These are phyloP conservation scores for Pichia exigua DNA, from an alignment of 805 yeast genomes.

Conservation along the genomic window DNA sequence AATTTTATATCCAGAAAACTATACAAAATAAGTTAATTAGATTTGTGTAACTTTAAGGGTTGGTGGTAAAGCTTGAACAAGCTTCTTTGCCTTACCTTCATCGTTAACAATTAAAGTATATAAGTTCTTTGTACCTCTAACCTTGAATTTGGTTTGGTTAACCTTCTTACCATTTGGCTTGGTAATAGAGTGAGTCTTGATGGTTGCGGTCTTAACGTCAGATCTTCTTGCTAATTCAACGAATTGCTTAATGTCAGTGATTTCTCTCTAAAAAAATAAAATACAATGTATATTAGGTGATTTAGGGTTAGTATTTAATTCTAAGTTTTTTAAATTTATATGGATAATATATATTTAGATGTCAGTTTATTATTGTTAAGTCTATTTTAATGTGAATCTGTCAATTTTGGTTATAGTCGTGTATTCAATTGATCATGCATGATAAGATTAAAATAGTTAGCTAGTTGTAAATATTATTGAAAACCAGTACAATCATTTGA, in stretches of 20 bases:
- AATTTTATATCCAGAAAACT: conserved; percentile 7
- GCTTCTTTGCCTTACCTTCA: conserved; percentile 94
- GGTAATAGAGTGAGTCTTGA: conserved; percentile 85
- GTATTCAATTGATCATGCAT: too few species aligned
- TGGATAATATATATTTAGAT: neutral
- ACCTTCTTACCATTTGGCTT: conserved; percentile 74
- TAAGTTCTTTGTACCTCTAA: conserved; percentile 90
- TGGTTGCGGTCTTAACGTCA: conserved; percentile 87
- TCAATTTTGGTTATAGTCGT: too few species aligned
- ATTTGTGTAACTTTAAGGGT: conserved; percentile 57
- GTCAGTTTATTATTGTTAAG: too few species aligned
- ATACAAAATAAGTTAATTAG: conserved; percentile 15
- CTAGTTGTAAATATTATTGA: too few species aligned
- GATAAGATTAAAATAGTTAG: too few species aligned
- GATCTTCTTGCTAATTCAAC: conserved; percentile 94
- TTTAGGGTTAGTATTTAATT: conserved; percentile 16
- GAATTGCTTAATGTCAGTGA: conserved; percentile 95
- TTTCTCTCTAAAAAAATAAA: conserved; percentile 40
- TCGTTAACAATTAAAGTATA: conserved; percentile 95
- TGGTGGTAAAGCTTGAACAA: conserved; percentile 97
- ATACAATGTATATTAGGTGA: neutral
- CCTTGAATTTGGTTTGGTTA: conserved; percentile 98
- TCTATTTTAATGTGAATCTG: too few species aligned
- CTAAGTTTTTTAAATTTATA: neutral
- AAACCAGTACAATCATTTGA: too few species aligned